Conservation (phyloP, 1,139 yeast species). For the Taphrina wiesneri region DNA sequence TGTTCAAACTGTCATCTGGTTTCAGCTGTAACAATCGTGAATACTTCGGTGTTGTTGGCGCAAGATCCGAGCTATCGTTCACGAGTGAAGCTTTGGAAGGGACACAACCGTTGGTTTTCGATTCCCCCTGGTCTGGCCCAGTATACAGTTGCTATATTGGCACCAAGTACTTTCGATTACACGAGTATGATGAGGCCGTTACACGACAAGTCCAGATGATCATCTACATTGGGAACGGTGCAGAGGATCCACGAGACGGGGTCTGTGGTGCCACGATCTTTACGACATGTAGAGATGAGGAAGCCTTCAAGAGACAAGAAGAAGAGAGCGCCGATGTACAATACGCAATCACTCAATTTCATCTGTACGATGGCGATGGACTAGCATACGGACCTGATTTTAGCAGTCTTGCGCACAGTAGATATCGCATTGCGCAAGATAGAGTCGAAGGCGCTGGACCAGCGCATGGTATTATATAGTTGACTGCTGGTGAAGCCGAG, state of each 20-base stretch:
- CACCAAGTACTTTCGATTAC: neutral
- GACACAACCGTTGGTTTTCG: neutral
- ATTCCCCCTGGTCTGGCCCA: constrained; percentile 1
- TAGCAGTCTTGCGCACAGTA: neutral
- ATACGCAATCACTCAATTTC: neutral
- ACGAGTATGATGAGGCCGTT: neutral
- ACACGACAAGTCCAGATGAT: neutral
- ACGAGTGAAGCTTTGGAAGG: neutral
- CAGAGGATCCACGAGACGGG: neutral
- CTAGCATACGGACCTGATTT: neutral
- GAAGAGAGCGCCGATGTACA: neutral
- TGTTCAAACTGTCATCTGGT: neutral
- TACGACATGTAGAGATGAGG: neutral
- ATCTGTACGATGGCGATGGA: neutral
- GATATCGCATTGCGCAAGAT: neutral
- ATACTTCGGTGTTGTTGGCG: neutral
- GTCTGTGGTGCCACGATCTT: neutral
- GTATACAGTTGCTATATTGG: neutral
- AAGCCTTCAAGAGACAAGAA: neutral
- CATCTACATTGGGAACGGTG: neutral
- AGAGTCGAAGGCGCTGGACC: neutral
- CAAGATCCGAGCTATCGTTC: neutral
- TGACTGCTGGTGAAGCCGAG: too few relatives aligned
- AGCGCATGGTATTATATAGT: too few relatives aligned
- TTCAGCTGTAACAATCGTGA: neutral